Percentiles rank a stretch among this genome's conserved stretches.
Evolutionary conservation across 306 rosid species (phyloP).

Genomic region (Cucumis melo): DNA sequence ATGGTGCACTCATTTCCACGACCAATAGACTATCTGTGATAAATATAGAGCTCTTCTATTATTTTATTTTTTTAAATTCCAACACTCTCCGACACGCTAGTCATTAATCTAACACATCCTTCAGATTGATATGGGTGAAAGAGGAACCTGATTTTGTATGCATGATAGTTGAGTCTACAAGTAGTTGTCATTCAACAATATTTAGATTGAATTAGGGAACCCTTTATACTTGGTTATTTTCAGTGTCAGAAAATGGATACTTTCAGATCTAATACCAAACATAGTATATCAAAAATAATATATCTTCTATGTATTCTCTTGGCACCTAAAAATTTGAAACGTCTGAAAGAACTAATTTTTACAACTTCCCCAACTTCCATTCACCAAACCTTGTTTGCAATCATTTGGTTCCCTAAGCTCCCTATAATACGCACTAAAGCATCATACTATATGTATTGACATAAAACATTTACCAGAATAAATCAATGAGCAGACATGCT

Average conservation of each 20-base stretch:
- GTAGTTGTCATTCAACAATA: neutral
- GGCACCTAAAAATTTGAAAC: neutral
- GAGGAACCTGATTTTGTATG: neutral
- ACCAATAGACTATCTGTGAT: neutral
- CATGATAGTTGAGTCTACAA: neutral
- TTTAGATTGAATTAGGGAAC: neutral
- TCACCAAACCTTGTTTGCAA: neutral
- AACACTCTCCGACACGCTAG: too few species aligned
- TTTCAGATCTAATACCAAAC: neutral
- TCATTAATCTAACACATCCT: too few species aligned
- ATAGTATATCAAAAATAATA: neutral
- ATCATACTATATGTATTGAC: neutral
- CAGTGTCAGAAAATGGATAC: neutral
- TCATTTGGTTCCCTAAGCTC: neutral
- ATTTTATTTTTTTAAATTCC: too few species aligned
- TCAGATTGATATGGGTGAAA: neutral
- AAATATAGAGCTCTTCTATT: neutral
- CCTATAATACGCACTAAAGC: neutral
- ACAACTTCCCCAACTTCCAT: neutral
- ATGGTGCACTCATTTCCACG: neutral
- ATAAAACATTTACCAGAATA: slow-evolving; percentile 38
- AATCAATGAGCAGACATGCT: slow-evolving; percentile 53
- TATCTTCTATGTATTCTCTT: neutral
- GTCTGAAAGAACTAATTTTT: neutral
- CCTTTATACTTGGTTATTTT: neutral